These are phyloP conservation scores for Sporothrix globosa DNA, from an alignment of 2,329 filamentous ascomycete genomes.

Conservation along the genomic window DNA sequence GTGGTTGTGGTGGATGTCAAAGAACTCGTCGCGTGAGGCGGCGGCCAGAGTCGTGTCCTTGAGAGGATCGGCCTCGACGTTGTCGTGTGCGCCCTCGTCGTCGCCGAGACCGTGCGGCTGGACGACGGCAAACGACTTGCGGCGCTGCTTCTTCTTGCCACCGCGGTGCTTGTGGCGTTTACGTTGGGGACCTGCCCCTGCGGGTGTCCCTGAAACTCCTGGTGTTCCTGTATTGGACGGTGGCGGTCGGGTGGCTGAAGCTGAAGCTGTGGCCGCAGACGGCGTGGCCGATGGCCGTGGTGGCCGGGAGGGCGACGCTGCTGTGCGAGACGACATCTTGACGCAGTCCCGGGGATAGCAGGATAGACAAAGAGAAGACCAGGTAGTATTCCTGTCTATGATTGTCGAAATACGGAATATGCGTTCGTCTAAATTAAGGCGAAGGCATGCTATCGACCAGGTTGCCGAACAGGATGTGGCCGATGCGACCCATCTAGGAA, in stretches of 20 bases:
- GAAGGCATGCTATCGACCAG: conserved; percentile 30
- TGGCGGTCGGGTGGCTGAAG: neutral
- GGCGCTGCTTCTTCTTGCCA: conserved; percentile 79
- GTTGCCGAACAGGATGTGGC: conserved; percentile 22
- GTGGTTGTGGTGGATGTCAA: conserved; percentile 46
- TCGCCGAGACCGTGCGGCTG: conserved; percentile 19
- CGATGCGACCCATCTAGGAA: conserved; percentile 1
- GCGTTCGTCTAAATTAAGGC: neutral
- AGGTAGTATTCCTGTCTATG: neutral
- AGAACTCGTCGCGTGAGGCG: conserved; percentile 49
- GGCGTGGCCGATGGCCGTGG: neutral
- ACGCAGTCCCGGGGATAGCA: neutral
- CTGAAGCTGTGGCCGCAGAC: neutral
- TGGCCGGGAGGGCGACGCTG: conserved; percentile 9
- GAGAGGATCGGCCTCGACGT: conserved; percentile 54
- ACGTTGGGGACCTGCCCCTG: conserved; percentile 39
- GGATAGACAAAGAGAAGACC: too few species aligned
- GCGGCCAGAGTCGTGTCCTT: conserved; percentile 38
- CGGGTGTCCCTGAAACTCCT: neutral
- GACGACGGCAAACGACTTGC: conserved; percentile 75
- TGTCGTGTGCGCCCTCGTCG: conserved; percentile 48
- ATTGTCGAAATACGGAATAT: neutral
- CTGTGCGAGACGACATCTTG: conserved; percentile 16
- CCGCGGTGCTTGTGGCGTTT: conserved; percentile 75
- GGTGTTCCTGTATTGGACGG: neutral